Percentiles rank a stretch among this genome's conserved stretches.
Evolutionary conservation across 2,329 filamentous ascomycete genomes (phyloP).

Genomic region (Monosporascus sp.): DNA sequence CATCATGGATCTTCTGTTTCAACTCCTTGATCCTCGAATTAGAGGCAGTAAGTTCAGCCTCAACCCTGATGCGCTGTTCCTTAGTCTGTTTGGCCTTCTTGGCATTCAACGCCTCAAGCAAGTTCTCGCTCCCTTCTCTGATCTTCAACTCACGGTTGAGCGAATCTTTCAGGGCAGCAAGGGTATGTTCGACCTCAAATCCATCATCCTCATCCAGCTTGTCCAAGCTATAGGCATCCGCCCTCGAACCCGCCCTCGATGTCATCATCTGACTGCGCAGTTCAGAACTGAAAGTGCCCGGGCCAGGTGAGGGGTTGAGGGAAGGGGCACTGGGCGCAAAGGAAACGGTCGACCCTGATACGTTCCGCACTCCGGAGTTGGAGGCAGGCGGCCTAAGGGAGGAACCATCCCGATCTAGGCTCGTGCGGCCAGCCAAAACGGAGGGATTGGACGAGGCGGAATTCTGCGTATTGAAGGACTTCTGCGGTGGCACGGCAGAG

Average conservation of each 20-base stretch:
- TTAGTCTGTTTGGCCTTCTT: constrained; percentile 96
- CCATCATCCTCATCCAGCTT: constrained; percentile 59
- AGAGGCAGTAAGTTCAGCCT: constrained; percentile 85
- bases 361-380: constrained; percentile 41
- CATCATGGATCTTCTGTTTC: constrained; percentile 54
- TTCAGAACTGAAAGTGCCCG: constrained; percentile 87
- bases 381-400: constrained; percentile 40
- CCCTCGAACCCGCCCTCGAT: constrained; percentile 57
- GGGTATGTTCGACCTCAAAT: constrained; percentile 60
- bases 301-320: constrained; percentile 63
- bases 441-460: constrained; percentile 30
- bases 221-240: constrained; percentile 46
- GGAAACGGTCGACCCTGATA: constrained; percentile 50
- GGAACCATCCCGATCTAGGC: constrained; percentile 49
- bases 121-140: constrained; percentile 94
- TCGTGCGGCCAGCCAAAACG: constrained; percentile 34
- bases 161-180: constrained; percentile 71
- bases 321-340: constrained; percentile 64
- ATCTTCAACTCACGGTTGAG: constrained; percentile 97
- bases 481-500: constrained; percentile 49
- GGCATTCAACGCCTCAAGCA: constrained; percentile 87
- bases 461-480: constrained; percentile 41
- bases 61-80: constrained; percentile 71
- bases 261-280: constrained; percentile 66
- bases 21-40: constrained; percentile 65